Base-by-base conservation (phyloP, 176 grass and related monocot genomes). In the Typha latifolia region DNA sequence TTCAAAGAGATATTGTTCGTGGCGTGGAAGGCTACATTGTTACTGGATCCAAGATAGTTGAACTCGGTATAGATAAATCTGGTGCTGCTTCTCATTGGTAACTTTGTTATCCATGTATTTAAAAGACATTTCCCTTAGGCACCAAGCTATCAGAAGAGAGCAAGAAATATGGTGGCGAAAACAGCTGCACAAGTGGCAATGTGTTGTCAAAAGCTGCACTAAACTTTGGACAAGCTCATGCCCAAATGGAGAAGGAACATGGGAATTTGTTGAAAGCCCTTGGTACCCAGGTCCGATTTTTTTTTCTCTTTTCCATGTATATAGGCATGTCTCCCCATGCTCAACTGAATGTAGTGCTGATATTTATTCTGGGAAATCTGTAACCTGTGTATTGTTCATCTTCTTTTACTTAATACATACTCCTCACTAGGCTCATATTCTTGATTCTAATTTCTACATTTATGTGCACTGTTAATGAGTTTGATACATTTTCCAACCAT, bases 1-100 rank as follows among this genome's bases (percentile, higher is more conserved):
- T 92, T 68, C 93, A 97, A 97, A 91, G 88, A 70, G 93, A 97
- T 71, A 76, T 97, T 68, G 93, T 97, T 59, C 85, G 88, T 43
- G 85, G 88, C 37, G 83, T 97, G 66, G 93, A 97, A 66, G 93
- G 88, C 16, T 97, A 87, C 72, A 97, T 97, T 70, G 81, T 97
- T 49, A 89, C 89, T 31, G 88, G 88, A 62, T 97, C 85, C 62
- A 97, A 92, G 73, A 88, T 92, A 92, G 78, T 97, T 49, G 93
- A 97, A 71, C 85, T 97, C 78, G 93, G 93, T 92, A 82, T 48
- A 13, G 31, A 21, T 18, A 21, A 6, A 8, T 50, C 62, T 27
- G 16, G 73, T n/a, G 14, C 48, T 61, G 47, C 51, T 57, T 51
- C n/a, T 53, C 49, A 18, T 37, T 15, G 15, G 26, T 14, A 56